These are phyloP conservation scores for Poterioochromonas sp. DNA, from an alignment of 352 stramenopile species.

Conservation along the genomic window DNA sequence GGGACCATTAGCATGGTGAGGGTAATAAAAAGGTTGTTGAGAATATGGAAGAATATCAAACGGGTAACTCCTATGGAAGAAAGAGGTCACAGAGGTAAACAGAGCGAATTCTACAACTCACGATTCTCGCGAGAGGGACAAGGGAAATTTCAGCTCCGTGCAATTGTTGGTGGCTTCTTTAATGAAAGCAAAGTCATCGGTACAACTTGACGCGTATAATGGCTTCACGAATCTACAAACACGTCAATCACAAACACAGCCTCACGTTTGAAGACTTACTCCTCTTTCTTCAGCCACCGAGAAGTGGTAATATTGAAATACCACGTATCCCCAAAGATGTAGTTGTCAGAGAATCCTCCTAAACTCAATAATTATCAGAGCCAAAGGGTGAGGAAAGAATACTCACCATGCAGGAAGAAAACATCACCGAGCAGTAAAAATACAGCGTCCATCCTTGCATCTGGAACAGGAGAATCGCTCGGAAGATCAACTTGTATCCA, in stretches of 20 bases:
- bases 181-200: conserved; percentile 66
- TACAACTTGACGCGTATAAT: conserved; percentile 74
- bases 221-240: conserved; percentile 70
- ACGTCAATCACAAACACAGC: too few species aligned
- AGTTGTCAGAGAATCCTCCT: conserved; percentile 83
- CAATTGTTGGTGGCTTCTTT: conserved; percentile 51
- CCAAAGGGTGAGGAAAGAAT: too few species aligned
- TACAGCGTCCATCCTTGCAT: conserved; percentile 64
- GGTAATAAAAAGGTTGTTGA: conserved; percentile 51
- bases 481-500: conserved; percentile 61
- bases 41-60: conserved; percentile 49
- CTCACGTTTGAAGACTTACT: too few species aligned
- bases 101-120: conserved; percentile 6
- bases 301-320: conserved; percentile 81
- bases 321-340: conserved; percentile 88
- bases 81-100: neutral
- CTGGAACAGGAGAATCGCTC: conserved; percentile 45
- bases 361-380: too few species aligned
- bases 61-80: conserved; percentile 4
- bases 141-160: conserved; percentile 48
- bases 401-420: conserved; percentile 30
- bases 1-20: conserved; percentile 42
- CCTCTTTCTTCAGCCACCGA: conserved; percentile 73
- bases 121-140: conserved; percentile 38
- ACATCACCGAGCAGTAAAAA: conserved; percentile 56